A percentile compares a stretch with the other conserved stretches of the same genome.
phyloP scores from a whole-genome alignment of 2,329 filamentous ascomycete genomes.

The Elsinoe australis region DNA sequence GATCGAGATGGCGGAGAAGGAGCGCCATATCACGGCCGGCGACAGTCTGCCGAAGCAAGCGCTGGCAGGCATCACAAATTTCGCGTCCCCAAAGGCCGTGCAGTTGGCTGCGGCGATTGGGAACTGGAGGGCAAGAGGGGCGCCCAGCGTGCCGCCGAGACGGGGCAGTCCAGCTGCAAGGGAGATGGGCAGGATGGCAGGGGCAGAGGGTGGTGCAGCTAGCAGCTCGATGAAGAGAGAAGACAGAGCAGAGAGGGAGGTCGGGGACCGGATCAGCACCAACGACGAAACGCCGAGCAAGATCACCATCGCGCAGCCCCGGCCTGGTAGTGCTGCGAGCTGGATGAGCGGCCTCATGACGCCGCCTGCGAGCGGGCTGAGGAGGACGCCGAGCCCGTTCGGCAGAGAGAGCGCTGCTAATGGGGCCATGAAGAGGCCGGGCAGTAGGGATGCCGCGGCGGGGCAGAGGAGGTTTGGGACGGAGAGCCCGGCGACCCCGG shows the following conservation, averaged over 20 bases:
- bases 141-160: constrained; percentile 10
- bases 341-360: constrained; percentile 78
- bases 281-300: constrained; percentile 44
- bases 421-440: too few relatives aligned
- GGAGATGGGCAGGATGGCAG: neutral
- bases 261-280: too few relatives aligned
- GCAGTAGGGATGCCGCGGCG: too few relatives aligned
- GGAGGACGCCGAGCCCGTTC: constrained; percentile 50
- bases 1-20: constrained; percentile 95
- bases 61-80: constrained; percentile 66
- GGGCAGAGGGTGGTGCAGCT: neutral
- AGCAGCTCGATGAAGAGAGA: neutral
- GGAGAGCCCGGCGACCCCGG: constrained; percentile 16
- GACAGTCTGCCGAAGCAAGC: constrained; percentile 47
- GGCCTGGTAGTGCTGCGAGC: constrained; percentile 44
- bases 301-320: constrained; percentile 54
- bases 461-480: constrained; percentile 19
- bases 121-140: constrained; percentile 59
- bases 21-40: constrained; percentile 64
- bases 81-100: constrained; percentile 75
- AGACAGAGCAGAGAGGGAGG: neutral
- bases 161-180: too few relatives aligned
- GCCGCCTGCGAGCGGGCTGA: constrained; percentile 69
- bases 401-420: too few relatives aligned
- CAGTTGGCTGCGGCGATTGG: constrained; percentile 97